A percentile compares a stretch with the other conserved stretches of the same genome.
These are phyloP conservation scores for Mycena epipterygia DNA, from an alignment of 768 basidiomycete genomes.

Conservation along the genomic window DNA sequence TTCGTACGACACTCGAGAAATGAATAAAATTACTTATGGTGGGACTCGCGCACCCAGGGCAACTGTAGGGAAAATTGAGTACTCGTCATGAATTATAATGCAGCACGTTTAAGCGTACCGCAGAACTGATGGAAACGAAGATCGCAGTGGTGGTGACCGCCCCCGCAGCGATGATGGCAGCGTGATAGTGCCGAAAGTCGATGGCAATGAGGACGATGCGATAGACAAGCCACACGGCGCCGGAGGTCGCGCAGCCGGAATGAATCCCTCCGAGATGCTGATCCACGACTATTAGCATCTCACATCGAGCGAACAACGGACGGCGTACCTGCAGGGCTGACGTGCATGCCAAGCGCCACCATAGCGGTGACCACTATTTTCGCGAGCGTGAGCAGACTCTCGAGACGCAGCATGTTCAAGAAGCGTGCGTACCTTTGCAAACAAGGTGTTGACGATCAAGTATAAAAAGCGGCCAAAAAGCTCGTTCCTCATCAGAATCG, in stretches of 20 bases:
- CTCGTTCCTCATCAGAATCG: slow-evolving; percentile 86
- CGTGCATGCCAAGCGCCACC: slow-evolving; percentile 78
- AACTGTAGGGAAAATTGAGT: slow-evolving; percentile 46
- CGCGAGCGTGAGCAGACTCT: background rate
- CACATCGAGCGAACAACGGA: background rate
- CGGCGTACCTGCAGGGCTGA: slow-evolving; percentile 60
- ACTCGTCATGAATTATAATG: background rate
- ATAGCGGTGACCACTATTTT: slow-evolving; percentile 66
- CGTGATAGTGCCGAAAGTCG: slow-evolving; percentile 63
- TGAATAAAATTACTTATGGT: slow-evolving; percentile 78
- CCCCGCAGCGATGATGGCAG: slow-evolving; percentile 71
- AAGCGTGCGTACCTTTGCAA: slow-evolving; percentile 79
- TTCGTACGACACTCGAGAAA: background rate
- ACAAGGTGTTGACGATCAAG: slow-evolving; percentile 76
- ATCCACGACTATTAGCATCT: background rate
- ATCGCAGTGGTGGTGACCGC: slow-evolving; percentile 72
- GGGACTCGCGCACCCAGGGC: slow-evolving; percentile 85
- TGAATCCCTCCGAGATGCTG: slow-evolving; percentile 89
- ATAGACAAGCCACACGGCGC: slow-evolving; percentile 79
- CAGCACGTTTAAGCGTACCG: slow-evolving; percentile 40
- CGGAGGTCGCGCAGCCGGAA: slow-evolving; percentile 84
- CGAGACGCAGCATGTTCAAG: background rate
- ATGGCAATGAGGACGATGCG: slow-evolving; percentile 68
- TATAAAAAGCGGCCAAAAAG: slow-evolving; percentile 86
- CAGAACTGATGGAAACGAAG: slow-evolving; percentile 72